A percentile compares a stretch with the other conserved stretches of the same genome.
Evolutionary conservation across 805 yeast species (phyloP).

Genomic region (Ogataea degrootiae): DNA sequence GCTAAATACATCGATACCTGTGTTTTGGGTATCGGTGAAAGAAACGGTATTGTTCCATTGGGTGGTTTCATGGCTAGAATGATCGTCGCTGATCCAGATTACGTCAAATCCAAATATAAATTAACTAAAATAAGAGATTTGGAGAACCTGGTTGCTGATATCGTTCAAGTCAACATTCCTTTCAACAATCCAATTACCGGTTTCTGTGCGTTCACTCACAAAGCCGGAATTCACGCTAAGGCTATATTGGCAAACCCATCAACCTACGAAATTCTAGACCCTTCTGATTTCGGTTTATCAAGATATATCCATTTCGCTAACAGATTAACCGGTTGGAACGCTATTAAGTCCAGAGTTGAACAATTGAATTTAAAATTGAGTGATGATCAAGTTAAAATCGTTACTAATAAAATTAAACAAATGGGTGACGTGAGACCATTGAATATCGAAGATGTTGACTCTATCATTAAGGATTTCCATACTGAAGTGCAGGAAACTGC

Average conservation of each 20-base stretch:
- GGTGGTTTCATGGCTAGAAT: slow-evolving; percentile 62
- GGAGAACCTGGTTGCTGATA: slow-evolving; percentile 55
- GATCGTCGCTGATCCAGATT: slow-evolving; percentile 58
- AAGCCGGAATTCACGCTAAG: slow-evolving; percentile 61
- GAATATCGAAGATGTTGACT: slow-evolving; percentile 57
- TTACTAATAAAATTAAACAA: slow-evolving; percentile 48
- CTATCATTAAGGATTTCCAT: slow-evolving; percentile 52
- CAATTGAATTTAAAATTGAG: slow-evolving; percentile 51
- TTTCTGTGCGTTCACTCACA: slow-evolving; percentile 60
- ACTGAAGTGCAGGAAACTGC: slow-evolving; percentile 29
- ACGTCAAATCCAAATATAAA: slow-evolving; percentile 54
- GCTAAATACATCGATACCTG: slow-evolving; percentile 56
- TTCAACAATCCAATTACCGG: slow-evolving; percentile 62
- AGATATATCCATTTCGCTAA: slow-evolving; percentile 59
- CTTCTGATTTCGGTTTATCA: slow-evolving; percentile 55
- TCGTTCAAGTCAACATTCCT: slow-evolving; percentile 54
- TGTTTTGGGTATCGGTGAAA: slow-evolving; percentile 58
- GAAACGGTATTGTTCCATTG: slow-evolving; percentile 59
- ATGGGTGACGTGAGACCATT: slow-evolving; percentile 58
- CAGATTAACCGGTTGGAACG: slow-evolving; percentile 61
- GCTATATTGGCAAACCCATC: slow-evolving; percentile 60
- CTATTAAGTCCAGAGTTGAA: slow-evolving; percentile 56
- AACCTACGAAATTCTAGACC: slow-evolving; percentile 57
- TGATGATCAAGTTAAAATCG: slow-evolving; percentile 54
- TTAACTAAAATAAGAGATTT: slow-evolving; percentile 51